phyloP scores from a whole-genome alignment of 164 flowering plant genomes.

The Tetrastigma voinierianum region DNA sequence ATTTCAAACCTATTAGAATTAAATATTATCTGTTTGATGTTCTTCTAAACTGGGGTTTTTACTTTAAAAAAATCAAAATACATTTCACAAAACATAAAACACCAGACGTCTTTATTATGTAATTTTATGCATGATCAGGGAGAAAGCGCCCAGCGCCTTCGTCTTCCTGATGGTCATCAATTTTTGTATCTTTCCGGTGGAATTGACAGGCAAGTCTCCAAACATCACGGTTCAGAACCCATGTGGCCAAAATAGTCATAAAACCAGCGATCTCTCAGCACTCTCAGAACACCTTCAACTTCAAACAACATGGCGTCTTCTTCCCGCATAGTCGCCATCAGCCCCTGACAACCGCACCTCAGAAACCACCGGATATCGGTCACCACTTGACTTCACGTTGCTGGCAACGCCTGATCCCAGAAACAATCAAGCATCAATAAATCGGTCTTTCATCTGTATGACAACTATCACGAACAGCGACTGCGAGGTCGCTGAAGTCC shows the following conservation, averaged over 20 bases:
- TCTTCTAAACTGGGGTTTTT: too few species aligned
- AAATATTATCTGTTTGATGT: too few species aligned
- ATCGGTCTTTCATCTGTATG: conserved; percentile 54
- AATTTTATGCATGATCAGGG: too few species aligned
- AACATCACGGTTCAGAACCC: conserved; percentile 58
- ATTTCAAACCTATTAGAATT: too few species aligned
- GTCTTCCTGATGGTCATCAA: conserved; percentile 53
- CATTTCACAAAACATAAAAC: too few species aligned
- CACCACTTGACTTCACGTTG: too few species aligned
- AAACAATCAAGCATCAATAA: conserved; percentile 52
- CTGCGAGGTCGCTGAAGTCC: conserved; percentile 45
- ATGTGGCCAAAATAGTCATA: too few species aligned
- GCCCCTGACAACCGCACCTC: conserved; percentile 65
- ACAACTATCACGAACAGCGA: conserved; percentile 49
- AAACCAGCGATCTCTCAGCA: conserved; percentile 37
- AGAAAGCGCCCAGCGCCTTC: conserved; percentile 44
- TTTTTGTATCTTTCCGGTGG: conserved; percentile 70
- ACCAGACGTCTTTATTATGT: too few species aligned
- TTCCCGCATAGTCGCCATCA: conserved; percentile 62
- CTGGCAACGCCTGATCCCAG: too few species aligned
- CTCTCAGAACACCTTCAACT: conserved; percentile 28
- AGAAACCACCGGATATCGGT: conserved; percentile 48
- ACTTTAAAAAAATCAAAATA: too few species aligned
- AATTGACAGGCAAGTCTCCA: conserved; percentile 49
- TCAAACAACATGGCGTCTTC: conserved; percentile 64